Base-by-base conservation (phyloP, 2,329 filamentous ascomycete species). In the Curvularia sp. region DNA sequence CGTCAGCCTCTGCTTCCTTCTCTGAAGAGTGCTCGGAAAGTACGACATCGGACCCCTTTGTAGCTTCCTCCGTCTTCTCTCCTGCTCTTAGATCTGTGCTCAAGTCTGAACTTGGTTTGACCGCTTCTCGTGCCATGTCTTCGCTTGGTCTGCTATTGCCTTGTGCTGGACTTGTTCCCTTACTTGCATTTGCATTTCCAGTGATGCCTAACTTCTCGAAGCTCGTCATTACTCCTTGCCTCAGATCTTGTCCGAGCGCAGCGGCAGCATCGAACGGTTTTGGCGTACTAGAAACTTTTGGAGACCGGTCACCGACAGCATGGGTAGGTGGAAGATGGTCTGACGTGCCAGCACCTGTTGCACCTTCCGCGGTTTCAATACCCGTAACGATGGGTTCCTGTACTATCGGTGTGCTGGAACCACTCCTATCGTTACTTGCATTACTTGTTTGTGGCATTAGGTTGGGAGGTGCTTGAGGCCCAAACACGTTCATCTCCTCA, bases 401-500 rank as follows among this genome's bases (percentile, higher is more conserved):
- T 0, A 67, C 50, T 10, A 75, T 60, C 1, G 70, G 69, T 12
- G 70, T 68, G 3, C 63, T 71, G 1, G 71, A 69, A 3, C 67
- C 70, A 45, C 69, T 71, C 19, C 60, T 61, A 1, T 68, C 68
- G 39, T 68, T 69, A 3, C 67, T 60, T 5, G 61, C 51, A 39
- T 70, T 71, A 23, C 69, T 72, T 2, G 68, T 67, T 25, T 74
- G 70, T 6, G 74, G 67, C 18, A 68, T 72, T 2, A 75, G 62
- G 13, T 54, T 65, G 6, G 60, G 61, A 2, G 68, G 67, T 18
- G 66, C 59, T 47, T 74, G 71, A 8, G 71, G 68, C 15, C 69
- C 70, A 48, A 67, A 64, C 13, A 86, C 87, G 69, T 99, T 99
- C 94, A 99, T 98, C 74, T 99, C 95, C 53, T 89, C 87, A 67